phyloP scores from a whole-genome alignment of 768 basidiomycete genomes.

The Collybia nuda region DNA sequence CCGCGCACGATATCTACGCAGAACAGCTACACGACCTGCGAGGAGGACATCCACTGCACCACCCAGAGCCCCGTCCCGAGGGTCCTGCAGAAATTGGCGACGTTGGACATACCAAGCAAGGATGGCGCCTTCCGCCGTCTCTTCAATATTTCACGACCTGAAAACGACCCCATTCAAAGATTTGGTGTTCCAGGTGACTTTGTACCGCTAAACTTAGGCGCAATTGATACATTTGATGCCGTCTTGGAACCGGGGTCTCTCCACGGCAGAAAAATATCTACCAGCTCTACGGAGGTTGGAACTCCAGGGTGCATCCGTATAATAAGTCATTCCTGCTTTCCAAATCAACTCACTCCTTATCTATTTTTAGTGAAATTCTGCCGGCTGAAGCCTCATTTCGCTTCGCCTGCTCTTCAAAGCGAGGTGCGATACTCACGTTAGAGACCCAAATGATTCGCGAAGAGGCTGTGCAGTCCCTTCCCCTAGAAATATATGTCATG shows the following conservation, averaged over 20 bases:
- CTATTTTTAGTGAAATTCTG: slow-evolving; percentile 4
- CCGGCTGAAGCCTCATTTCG: slow-evolving; percentile 9
- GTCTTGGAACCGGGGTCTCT: slow-evolving; percentile 12
- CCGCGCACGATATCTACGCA: slow-evolving; percentile 8
- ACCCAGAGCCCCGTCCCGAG: slow-evolving; percentile 9
- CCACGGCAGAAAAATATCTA: slow-evolving; percentile 6
- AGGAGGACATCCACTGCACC: slow-evolving; percentile 8
- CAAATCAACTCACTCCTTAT: neutral
- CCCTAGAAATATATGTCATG: slow-evolving; percentile 6
- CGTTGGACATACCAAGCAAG: slow-evolving; percentile 5
- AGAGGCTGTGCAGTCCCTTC: slow-evolving; percentile 3
- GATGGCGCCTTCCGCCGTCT: slow-evolving; percentile 12
- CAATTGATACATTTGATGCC: slow-evolving; percentile 1
- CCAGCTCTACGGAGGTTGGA: slow-evolving; percentile 4
- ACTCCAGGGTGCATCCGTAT: slow-evolving; percentile 1
- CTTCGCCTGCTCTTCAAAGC: slow-evolving; percentile 10
- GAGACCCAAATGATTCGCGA: slow-evolving; percentile 11
- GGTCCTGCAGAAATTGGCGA: slow-evolving; percentile 6
- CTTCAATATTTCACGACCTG: slow-evolving; percentile 8
- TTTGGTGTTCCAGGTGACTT: slow-evolving; percentile 9
- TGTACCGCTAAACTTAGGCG: slow-evolving; percentile 2
- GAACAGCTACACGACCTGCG: slow-evolving; percentile 6
- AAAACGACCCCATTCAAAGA: slow-evolving; percentile 6
- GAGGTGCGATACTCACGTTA: slow-evolving; percentile 11
- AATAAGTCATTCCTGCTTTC: neutral